phyloP scores from a whole-genome alignment of 2,329 filamentous ascomycete genomes.

The Venturia effusa region DNA sequence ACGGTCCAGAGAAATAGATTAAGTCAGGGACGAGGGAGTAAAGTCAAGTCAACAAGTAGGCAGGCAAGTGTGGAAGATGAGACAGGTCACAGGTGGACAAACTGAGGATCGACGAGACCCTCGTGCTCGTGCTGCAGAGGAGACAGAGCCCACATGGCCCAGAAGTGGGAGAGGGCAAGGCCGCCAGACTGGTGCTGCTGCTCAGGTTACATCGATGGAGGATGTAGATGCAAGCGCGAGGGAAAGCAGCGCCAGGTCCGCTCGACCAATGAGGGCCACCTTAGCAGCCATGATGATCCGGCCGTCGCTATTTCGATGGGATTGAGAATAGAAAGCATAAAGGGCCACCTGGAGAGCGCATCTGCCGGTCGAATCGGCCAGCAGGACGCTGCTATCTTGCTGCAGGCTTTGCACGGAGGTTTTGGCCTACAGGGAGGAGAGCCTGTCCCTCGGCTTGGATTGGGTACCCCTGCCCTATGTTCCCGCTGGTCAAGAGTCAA shows the following conservation, averaged over 20 bases:
- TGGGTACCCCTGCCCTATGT: not conserved
- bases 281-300: not conserved
- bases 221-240: slow-evolving; percentile 5
- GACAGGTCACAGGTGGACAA: slow-evolving; percentile 9
- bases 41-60: slow-evolving; percentile 5
- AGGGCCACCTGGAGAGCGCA: not conserved
- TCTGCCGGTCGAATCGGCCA: not conserved
- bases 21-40: slow-evolving; percentile 5
- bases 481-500: not conserved
- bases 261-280: slow-evolving; percentile 2
- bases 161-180: slow-evolving; percentile 4
- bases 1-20: slow-evolving; percentile 7
- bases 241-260: not conserved
- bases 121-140: not conserved
- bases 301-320: slow-evolving; percentile 10
- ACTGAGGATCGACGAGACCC: not conserved
- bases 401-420: not conserved
- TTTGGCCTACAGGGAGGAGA: not conserved
- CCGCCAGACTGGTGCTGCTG: slow-evolving; percentile 5
- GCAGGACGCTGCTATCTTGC: slow-evolving; percentile 1
- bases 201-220: slow-evolving; percentile 10
- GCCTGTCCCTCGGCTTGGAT: not conserved
- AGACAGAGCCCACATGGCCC: not conserved
- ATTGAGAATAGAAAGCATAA: not conserved
- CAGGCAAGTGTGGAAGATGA: slow-evolving; percentile 8